Conservation (phyloP, 257 asterid genomes). For the Orobanche coerulescens region DNA sequence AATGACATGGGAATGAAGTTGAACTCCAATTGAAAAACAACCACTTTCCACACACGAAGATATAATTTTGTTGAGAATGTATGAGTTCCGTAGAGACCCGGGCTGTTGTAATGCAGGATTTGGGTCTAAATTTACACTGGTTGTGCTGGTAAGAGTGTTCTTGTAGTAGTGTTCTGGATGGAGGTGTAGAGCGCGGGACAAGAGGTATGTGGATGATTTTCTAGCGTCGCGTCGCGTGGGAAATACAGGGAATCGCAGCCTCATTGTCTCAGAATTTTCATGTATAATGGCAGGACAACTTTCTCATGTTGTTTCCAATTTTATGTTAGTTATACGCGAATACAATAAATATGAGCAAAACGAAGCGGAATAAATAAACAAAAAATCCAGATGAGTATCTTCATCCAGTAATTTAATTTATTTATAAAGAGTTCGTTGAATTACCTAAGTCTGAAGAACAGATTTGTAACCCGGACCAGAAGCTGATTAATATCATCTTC, state of each 20-base stretch:
- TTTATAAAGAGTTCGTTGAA: too few relatives aligned
- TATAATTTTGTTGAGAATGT: slow-evolving; percentile 33
- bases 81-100: slow-evolving; percentile 27
- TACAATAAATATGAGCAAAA: too few relatives aligned
- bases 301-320: neutral
- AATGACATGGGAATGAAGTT: slow-evolving; percentile 38
- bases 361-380: too few relatives aligned
- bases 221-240: neutral
- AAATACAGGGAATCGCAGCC: slow-evolving; percentile 6
- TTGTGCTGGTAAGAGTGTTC: neutral
- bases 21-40: slow-evolving; percentile 28
- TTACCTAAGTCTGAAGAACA: too few relatives aligned
- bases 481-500: too few relatives aligned
- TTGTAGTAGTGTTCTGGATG: neutral
- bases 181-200: slow-evolving; percentile 17
- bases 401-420: too few relatives aligned
- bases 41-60: slow-evolving; percentile 37
- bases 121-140: slow-evolving; percentile 9
- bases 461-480: too few relatives aligned
- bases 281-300: neutral
- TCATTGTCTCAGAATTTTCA: slow-evolving; percentile 18
- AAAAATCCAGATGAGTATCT: too few relatives aligned
- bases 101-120: slow-evolving; percentile 22
- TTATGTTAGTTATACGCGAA: too few relatives aligned
- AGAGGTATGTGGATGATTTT: slow-evolving; percentile 12